Conservation (phyloP, 345 rosid genomes). For the Eucalyptus urophylla region DNA sequence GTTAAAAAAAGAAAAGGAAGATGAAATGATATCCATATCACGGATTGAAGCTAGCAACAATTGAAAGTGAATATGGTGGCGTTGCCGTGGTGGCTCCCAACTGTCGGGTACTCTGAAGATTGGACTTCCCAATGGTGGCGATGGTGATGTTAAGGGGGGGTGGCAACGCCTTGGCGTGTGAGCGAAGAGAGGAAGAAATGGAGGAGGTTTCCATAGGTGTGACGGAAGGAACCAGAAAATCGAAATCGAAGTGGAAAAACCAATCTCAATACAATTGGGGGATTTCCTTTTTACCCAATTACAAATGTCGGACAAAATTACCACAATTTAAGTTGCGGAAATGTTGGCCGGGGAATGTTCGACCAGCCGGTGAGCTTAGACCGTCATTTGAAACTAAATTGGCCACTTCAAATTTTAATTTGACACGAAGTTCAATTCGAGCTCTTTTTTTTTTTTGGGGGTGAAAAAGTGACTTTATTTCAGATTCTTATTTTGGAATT, state of each 20-base stretch:
- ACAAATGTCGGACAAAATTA: not conserved
- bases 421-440: too few species aligned
- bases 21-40: not conserved
- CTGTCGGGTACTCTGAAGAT: not conserved
- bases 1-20: not conserved
- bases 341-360: rapidly evolving
- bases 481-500: rapidly evolving
- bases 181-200: not conserved
- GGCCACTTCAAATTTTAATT: too few species aligned
- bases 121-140: not conserved
- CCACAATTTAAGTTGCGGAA: not conserved
- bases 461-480: not conserved
- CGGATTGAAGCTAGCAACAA: not conserved
- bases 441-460: rapidly evolving
- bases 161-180: not conserved
- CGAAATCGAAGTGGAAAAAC: too few species aligned
- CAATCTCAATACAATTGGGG: not conserved
- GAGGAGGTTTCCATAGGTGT: not conserved
- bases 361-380: rapidly evolving
- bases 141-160: not conserved
- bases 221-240: too few species aligned
- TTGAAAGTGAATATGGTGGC: not conserved
- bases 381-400: rapidly evolving
- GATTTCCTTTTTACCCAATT: not conserved
- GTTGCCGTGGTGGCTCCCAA: not conserved